These are phyloP conservation scores for Tuber indicum DNA, from an alignment of 495 filamentous ascomycete genomes.

Conservation along the genomic window DNA sequence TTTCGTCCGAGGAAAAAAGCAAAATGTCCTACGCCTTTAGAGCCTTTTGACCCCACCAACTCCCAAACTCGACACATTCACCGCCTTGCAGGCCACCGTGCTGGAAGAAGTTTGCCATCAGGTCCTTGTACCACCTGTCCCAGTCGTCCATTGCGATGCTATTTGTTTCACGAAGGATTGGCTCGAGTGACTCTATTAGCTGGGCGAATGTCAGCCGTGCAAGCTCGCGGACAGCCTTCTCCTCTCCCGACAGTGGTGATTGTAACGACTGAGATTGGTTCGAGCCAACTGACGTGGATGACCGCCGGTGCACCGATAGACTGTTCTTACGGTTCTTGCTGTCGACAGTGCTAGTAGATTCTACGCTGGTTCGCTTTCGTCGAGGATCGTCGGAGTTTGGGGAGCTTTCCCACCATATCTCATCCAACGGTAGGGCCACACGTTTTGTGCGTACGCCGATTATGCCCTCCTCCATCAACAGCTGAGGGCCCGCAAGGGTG, in stretches of 20 bases:
- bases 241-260: slow-evolving; percentile 58
- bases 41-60: slow-evolving; percentile 80
- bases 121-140: slow-evolving; percentile 80
- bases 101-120: slow-evolving; percentile 77
- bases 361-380: slow-evolving; percentile 26
- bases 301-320: slow-evolving; percentile 37
- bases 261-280: slow-evolving; percentile 12
- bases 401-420: slow-evolving; percentile 74
- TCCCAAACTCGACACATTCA: slow-evolving; percentile 86
- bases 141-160: slow-evolving; percentile 85
- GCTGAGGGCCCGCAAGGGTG: slow-evolving; percentile 64
- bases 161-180: slow-evolving; percentile 70
- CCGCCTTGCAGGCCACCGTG: slow-evolving; percentile 71
- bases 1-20: not conserved
- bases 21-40: not conserved
- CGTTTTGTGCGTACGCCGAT: slow-evolving; percentile 63
- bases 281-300: slow-evolving; percentile 40
- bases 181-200: slow-evolving; percentile 82
- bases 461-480: slow-evolving; percentile 78
- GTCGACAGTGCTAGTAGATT: slow-evolving; percentile 29
- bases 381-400: slow-evolving; percentile 16
- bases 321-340: slow-evolving; percentile 29
- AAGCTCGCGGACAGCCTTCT: slow-evolving; percentile 67
- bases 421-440: slow-evolving; percentile 76
- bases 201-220: slow-evolving; percentile 75